Base-by-base conservation (phyloP, 164 flowering plant species). In the Nymphaea colorata region DNA sequence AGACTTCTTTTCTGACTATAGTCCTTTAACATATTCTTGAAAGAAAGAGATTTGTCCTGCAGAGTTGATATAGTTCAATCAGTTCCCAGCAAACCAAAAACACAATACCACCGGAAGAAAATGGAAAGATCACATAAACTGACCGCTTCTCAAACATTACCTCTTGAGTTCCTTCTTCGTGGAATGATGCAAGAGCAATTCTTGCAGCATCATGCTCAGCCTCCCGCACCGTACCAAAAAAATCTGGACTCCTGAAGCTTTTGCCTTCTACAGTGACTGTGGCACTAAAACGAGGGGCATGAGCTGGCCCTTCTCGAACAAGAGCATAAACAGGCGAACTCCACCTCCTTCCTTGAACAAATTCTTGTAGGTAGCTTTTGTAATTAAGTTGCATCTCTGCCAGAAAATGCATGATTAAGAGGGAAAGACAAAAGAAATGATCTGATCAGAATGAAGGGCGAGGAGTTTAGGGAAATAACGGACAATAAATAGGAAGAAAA, bases 161-260 rank as follows among this genome's bases (percentile, higher is more conserved):
- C 85, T 83, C 86, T 77, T 75, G 79, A 69, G 59, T 66, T 53
- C 68, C 80, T 68, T 65, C 43, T 45, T 65, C 76, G 4, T 76
- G 67, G 74, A 93, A 70, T 7, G 86, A 76, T 44, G 59, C 67
- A 59, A 89, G 76, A 73, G 96, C 98, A 70, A 70, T 76, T 79
- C 78, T 81, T 17, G 98, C 93, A 70, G 87, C 96, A 36, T 82
- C 87, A 82, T 86, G 78, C 66, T 91, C 90, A 42, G 97, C 93
- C 67, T 87, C 88, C 66, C 80, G 86, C 62, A 83, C 3, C 43
- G 91, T 87, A 44, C 74, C 43, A 66, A 75, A 85, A 67, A 77
- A 84, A 14, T 70, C 79, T 11, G 67, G 70, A 55, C 84, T 65
- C 74, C 80, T 84, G 77, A 77, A 89, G n/a, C 83, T 79, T 64